Evolutionary conservation across 2,329 filamentous ascomycete species (phyloP).

Genomic region (Penicillium sp.): DNA sequence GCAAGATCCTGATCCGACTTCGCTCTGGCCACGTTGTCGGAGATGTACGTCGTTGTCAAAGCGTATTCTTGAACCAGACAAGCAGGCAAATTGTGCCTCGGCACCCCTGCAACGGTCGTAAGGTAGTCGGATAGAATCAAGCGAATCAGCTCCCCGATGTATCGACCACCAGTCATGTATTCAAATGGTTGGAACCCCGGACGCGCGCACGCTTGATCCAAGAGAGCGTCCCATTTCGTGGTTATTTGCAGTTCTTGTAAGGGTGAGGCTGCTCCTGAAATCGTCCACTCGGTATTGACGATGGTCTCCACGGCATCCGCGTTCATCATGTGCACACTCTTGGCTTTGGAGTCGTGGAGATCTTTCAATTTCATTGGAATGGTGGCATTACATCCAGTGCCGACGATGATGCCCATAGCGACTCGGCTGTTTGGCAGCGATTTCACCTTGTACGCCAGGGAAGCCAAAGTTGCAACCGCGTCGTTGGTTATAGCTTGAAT

Average conservation of each 20-base stretch:
- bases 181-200: slow-evolving; percentile 78
- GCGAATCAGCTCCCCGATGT: slow-evolving; percentile 69
- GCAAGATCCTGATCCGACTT: slow-evolving; percentile 45
- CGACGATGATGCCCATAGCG: slow-evolving; percentile 73
- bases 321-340: slow-evolving; percentile 43
- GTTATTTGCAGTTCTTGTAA: slow-evolving; percentile 55
- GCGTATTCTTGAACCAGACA: slow-evolving; percentile 55
- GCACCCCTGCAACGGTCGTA: slow-evolving; percentile 39
- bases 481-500: slow-evolving; percentile 77
- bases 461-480: slow-evolving; percentile 70
- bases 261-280: slow-evolving; percentile 66
- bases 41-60: slow-evolving; percentile 66
- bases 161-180: slow-evolving; percentile 76
- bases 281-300: slow-evolving; percentile 80
- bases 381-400: slow-evolving; percentile 75
- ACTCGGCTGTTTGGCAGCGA: slow-evolving; percentile 57
- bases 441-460: slow-evolving; percentile 66
- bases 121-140: slow-evolving; percentile 64
- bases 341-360: slow-evolving; percentile 59
- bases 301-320: slow-evolving; percentile 59
- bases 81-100: slow-evolving; percentile 45
- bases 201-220: slow-evolving; percentile 61
- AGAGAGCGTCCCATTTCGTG: slow-evolving; percentile 62
- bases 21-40: slow-evolving; percentile 58
- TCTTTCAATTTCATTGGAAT: slow-evolving; percentile 61